Percentiles rank a stretch among this genome's conserved stretches.
Evolutionary conservation across 768 basidiomycete species (phyloP).

Genomic region (Tylopilus sp.): DNA sequence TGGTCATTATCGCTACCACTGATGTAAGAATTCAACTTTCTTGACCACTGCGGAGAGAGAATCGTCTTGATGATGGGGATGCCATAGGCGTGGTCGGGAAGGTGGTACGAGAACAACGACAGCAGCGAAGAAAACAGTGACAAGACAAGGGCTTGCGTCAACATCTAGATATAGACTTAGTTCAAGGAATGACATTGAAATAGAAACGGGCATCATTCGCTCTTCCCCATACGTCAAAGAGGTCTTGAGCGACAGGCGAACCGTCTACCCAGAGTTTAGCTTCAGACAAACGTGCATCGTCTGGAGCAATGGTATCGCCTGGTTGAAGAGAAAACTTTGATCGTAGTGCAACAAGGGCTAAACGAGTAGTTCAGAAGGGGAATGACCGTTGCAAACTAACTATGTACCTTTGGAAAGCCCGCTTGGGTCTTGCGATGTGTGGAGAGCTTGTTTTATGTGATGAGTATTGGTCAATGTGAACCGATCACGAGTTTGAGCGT

Average conservation of each 20-base stretch:
- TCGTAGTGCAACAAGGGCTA: slow-evolving; percentile 51
- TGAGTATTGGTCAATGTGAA: slow-evolving; percentile 18
- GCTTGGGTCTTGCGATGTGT: slow-evolving; percentile 10
- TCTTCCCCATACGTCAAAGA: slow-evolving; percentile 63
- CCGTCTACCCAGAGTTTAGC: slow-evolving; percentile 60
- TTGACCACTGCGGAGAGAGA: slow-evolving; percentile 52
- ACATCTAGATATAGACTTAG: slow-evolving; percentile 32
- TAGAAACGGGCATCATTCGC: slow-evolving; percentile 43
- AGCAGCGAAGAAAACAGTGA: slow-evolving; percentile 60
- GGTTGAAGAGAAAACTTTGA: slow-evolving; percentile 50
- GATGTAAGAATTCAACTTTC: slow-evolving; percentile 60
- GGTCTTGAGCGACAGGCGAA: slow-evolving; percentile 52
- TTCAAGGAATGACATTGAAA: neutral
- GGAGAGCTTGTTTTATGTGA: slow-evolving; percentile 24
- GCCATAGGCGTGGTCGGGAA: slow-evolving; percentile 62
- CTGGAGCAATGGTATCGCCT: slow-evolving; percentile 47
- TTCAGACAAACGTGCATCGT: slow-evolving; percentile 59
- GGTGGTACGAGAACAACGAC: slow-evolving; percentile 61
- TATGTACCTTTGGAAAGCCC: slow-evolving; percentile 23
- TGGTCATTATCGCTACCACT: slow-evolving; percentile 61
- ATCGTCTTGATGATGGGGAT: slow-evolving; percentile 59
- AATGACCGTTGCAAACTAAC: neutral
- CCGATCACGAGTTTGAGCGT: slow-evolving; percentile 6
- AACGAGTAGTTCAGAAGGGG: neutral
- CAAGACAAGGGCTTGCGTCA: slow-evolving; percentile 42